Percentiles rank a stretch among this genome's conserved stretches.
phyloP scores from a whole-genome alignment of 768 basidiomycete genomes.

The Kwoniella heveanensis region DNA sequence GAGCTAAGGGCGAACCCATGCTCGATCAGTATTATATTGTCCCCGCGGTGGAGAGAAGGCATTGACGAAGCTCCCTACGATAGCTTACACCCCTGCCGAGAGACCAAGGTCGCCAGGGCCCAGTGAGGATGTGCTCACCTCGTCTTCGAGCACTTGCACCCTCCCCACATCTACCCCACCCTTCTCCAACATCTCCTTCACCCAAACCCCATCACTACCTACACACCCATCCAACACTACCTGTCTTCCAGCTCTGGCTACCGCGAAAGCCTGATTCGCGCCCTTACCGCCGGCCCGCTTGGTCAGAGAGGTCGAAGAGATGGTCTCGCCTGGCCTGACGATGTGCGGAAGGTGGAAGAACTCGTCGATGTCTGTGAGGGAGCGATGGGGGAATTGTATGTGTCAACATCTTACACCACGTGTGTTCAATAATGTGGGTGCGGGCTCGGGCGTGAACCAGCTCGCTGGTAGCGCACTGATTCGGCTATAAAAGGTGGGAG shows the following conservation, averaged over 20 bases:
- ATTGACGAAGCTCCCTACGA: no score
- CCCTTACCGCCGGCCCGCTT: constrained; percentile 59
- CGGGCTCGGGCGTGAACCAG: no score
- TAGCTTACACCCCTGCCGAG: no score
- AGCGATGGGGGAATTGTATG: no score
- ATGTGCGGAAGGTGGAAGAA: constrained; percentile 51
- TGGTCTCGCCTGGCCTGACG: constrained; percentile 58
- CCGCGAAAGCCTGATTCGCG: constrained; percentile 58
- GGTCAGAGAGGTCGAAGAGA: constrained; percentile 53
- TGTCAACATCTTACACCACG: no score
- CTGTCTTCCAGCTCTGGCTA: constrained; percentile 51
- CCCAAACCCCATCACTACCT: constrained; percentile 52
- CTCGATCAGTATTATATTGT: neutral
- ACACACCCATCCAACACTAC: constrained; percentile 55
- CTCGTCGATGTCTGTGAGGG: constrained; percentile 54
- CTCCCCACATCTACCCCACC: constrained; percentile 49
- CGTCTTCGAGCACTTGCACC: constrained; percentile 39
- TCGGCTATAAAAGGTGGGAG: no score
- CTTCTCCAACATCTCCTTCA: constrained; percentile 39
- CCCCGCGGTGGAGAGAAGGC: no score
- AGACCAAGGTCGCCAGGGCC: no score
- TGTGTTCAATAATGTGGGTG: no score
- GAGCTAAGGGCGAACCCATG: constrained; percentile 30
- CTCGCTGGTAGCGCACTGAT: no score
- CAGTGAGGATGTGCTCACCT: no score